Conservation (phyloP, 768 basidiomycete genomes). For the Tubosaeta sp. region DNA sequence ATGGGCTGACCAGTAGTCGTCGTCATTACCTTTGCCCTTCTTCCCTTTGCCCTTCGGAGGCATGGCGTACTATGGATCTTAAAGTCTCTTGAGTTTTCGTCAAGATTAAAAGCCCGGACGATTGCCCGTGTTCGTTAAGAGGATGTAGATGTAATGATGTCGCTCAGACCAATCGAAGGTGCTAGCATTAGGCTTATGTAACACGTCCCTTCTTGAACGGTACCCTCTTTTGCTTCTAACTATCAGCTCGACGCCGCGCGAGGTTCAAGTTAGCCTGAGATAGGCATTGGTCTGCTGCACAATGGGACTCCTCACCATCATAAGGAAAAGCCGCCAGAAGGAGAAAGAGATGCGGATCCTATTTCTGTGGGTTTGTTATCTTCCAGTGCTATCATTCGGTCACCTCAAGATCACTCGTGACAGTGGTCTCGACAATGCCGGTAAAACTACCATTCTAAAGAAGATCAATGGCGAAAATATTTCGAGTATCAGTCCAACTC, state of each 20-base stretch:
- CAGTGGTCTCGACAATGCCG: constrained; percentile 97
- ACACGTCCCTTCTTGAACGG: too few relatives aligned
- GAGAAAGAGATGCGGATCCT: constrained; percentile 96
- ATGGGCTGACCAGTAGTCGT: constrained; percentile 65
- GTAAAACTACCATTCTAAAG: constrained; percentile 97
- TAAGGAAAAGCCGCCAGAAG: constrained; percentile 92
- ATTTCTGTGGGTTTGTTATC: constrained; percentile 62
- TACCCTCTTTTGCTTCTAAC: too few relatives aligned
- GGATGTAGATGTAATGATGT: not conserved
- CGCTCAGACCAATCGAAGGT: not conserved
- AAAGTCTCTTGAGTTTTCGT: not conserved
- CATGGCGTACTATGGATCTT: constrained; percentile 14
- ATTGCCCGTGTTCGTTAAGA: not conserved
- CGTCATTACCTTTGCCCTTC: constrained; percentile 77
- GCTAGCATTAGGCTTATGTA: too few relatives aligned
- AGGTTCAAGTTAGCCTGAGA: too few relatives aligned
- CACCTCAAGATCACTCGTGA: constrained; percentile 15
- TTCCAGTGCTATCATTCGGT: constrained; percentile 3
- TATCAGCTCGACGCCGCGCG: not conserved
- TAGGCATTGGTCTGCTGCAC: not conserved
- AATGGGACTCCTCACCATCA: constrained; percentile 96
- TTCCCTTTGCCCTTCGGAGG: constrained; percentile 78
- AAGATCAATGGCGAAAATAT: constrained; percentile 93
- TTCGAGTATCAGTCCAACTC: constrained; percentile 80
- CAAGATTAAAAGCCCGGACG: not conserved